Evolutionary conservation across 2,329 filamentous ascomycete species (phyloP).

Genomic region (Hypoxylon sp.): DNA sequence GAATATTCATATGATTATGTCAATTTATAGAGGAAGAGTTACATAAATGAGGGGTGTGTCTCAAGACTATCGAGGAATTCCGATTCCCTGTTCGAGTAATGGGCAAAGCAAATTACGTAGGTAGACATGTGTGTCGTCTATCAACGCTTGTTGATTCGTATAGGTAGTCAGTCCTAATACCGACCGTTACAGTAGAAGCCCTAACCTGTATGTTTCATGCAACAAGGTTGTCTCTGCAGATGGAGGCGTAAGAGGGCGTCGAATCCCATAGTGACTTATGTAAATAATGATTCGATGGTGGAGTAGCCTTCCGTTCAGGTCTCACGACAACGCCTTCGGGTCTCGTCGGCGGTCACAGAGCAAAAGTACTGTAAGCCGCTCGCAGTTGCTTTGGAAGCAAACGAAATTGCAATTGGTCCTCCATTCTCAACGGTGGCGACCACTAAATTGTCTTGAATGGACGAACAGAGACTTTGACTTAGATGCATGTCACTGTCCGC

Average conservation of each 20-base stretch:
- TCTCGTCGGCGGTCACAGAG: slow-evolving; percentile 15
- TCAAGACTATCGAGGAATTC: slow-evolving; percentile 24
- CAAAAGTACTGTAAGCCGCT: slow-evolving; percentile 12
- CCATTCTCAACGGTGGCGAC: slow-evolving; percentile 11
- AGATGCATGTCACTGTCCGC: slow-evolving; percentile 30
- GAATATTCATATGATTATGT: slow-evolving; percentile 10
- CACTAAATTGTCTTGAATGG: neutral
- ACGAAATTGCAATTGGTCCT: slow-evolving; percentile 9
- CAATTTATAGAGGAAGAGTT: slow-evolving; percentile 4
- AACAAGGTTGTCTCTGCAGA: slow-evolving; percentile 19
- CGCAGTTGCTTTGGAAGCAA: slow-evolving; percentile 17
- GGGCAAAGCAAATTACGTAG: neutral
- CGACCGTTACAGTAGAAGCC: neutral
- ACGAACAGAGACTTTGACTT: slow-evolving; percentile 22
- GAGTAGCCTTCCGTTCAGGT: slow-evolving; percentile 15
- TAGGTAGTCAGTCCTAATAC: neutral
- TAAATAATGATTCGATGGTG: slow-evolving; percentile 32
- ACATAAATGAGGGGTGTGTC: slow-evolving; percentile 16
- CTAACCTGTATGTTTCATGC: slow-evolving; percentile 18
- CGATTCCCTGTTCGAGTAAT: slow-evolving; percentile 13
- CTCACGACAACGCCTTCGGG: slow-evolving; percentile 29
- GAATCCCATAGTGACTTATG: slow-evolving; percentile 5
- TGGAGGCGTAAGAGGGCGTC: slow-evolving; percentile 1
- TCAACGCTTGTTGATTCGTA: neutral
- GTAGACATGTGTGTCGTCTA: neutral